A percentile compares a stretch with the other conserved stretches of the same genome.
Conservation (phyloP, 306 rosid genomes). For the Lathyrus sativus region DNA sequence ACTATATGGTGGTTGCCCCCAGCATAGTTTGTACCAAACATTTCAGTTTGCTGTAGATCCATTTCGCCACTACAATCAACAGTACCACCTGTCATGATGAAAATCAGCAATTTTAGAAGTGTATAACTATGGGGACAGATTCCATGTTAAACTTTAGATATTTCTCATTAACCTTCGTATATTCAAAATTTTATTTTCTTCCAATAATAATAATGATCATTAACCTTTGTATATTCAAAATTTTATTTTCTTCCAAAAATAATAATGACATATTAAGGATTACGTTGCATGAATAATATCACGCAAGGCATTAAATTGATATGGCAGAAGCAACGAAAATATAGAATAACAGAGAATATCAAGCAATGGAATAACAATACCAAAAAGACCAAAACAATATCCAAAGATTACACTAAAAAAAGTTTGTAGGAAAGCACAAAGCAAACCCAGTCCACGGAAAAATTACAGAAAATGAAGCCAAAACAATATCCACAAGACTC, state of each 20-base stretch:
- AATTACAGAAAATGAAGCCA: constrained; percentile 2
- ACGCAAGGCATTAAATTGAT: neutral
- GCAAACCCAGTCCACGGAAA: neutral
- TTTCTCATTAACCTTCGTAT: constrained; percentile 9
- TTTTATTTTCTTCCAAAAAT: constrained; percentile 14
- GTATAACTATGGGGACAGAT: constrained; percentile 28
- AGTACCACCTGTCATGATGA: constrained; percentile 39
- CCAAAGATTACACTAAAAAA: neutral
- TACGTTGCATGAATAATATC: neutral
- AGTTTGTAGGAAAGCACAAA: neutral
- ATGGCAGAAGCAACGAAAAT: constrained; percentile 8
- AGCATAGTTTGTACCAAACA: constrained; percentile 32
- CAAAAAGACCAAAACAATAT: neutral
- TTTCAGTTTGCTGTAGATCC: constrained; percentile 35
- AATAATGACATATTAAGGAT: constrained; percentile 14
- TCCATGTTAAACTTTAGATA: constrained; percentile 14
- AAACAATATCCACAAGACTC: neutral
- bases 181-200: constrained; percentile 30
- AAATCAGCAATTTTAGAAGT: constrained; percentile 31
- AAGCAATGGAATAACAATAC: constrained; percentile 26
- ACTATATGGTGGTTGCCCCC: constrained; percentile 37
- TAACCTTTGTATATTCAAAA: no score
- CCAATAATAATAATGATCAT: neutral
- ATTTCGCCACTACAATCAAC: constrained; percentile 31
- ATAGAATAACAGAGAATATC: constrained; percentile 15